phyloP scores from a whole-genome alignment of 495 filamentous ascomycete genomes.

The Neurospora sp. region DNA sequence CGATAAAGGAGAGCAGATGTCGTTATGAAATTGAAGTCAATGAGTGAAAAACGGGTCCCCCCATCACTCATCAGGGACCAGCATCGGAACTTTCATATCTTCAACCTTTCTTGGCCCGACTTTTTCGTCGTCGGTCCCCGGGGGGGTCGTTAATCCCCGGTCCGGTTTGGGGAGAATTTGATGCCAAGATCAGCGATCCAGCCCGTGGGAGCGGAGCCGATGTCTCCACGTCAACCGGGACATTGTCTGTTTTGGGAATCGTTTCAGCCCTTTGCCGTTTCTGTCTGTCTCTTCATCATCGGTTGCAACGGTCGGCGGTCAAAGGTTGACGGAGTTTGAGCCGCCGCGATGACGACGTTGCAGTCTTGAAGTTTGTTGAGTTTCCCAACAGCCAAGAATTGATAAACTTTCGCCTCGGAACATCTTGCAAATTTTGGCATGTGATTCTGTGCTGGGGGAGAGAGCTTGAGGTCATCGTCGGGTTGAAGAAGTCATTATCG shows the following conservation, averaged over 20 bases:
- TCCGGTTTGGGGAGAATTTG: neutral
- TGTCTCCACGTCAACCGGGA: neutral
- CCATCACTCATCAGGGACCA: neutral
- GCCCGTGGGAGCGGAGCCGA: constrained; percentile 3
- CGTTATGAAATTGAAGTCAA: neutral
- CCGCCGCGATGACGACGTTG: neutral
- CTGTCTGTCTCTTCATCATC: neutral
- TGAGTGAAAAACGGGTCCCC: neutral
- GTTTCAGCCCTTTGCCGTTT: neutral
- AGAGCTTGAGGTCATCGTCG: neutral
- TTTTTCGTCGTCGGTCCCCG: neutral
- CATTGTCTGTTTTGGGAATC: neutral
- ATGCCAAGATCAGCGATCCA: constrained; percentile 2
- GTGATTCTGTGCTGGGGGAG: neutral
- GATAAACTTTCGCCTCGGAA: neutral
- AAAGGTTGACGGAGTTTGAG: neutral
- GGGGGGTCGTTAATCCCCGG: neutral
- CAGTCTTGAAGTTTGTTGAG: neutral
- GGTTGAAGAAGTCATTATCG: neutral
- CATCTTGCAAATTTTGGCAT: neutral
- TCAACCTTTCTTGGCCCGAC: neutral
- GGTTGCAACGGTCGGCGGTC: neutral
- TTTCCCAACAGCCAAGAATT: neutral
- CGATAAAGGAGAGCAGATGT: neutral
- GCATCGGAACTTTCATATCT: neutral